Percentiles rank a stretch among this genome's conserved stretches.
Conservation (phyloP, 768 basidiomycete species). For the Termitomyces titanicus region DNA sequence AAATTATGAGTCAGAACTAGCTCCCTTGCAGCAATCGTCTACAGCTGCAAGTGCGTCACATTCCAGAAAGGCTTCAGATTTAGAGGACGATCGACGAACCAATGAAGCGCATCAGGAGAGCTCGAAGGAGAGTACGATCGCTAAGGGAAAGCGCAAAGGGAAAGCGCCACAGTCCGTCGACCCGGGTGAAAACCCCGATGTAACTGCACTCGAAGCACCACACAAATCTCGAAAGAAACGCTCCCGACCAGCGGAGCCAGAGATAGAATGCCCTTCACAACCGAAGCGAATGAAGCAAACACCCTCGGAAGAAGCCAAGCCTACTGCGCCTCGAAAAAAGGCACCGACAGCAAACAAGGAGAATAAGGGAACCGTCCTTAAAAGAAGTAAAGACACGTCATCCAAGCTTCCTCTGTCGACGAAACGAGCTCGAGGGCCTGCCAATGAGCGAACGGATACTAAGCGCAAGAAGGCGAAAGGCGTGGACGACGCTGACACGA, state of each 20-base stretch:
- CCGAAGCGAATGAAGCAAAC: not conserved
- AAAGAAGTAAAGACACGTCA: not conserved
- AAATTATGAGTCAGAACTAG: not conserved
- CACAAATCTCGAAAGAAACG: not conserved
- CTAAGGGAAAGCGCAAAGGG: not conserved
- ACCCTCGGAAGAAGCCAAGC: not conserved
- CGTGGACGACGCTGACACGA: not conserved
- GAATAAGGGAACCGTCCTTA: too few relatives aligned
- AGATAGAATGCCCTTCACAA: not conserved
- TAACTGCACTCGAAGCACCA: not conserved
- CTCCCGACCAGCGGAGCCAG: not conserved
- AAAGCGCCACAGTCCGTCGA: not conserved
- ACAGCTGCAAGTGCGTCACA: not conserved
- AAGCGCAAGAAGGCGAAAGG: slow-evolving; percentile 5
- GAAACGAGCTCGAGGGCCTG: slow-evolving; percentile 7
- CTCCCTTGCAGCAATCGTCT: not conserved
- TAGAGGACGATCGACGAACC: not conserved
- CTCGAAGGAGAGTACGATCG: not conserved
- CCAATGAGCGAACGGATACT: not conserved
- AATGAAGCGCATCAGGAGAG: not conserved
- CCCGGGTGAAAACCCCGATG: not conserved
- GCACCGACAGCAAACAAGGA: not conserved
- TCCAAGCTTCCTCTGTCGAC: not conserved
- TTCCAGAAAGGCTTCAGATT: not conserved
- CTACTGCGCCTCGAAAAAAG: not conserved